Conservation (phyloP, 1,284 basidiomycete genomes). For the Singerocomus rubriflavus region DNA sequence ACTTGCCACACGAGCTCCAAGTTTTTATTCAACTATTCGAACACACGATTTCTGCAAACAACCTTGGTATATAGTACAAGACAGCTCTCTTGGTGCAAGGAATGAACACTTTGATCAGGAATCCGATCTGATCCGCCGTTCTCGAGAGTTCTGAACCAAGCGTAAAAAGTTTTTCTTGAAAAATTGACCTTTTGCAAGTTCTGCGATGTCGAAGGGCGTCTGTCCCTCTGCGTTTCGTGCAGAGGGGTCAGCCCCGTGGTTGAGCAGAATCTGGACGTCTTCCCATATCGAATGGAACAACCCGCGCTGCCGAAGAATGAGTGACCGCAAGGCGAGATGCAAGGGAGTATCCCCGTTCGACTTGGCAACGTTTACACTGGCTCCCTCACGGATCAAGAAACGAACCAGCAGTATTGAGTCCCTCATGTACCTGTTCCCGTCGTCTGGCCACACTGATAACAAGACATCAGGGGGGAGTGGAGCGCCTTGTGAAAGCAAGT, state of each 20-base stretch:
- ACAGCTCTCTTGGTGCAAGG: no score
- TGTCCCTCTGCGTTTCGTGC: conserved; percentile 1
- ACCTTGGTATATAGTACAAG: no score
- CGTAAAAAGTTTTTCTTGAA: conserved; percentile 4
- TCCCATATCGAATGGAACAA: background rate
- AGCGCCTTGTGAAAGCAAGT: background rate
- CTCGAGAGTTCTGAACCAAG: background rate
- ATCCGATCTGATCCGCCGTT: no score
- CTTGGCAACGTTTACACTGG: background rate
- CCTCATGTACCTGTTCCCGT: no score
- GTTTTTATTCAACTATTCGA: no score
- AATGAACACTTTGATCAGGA: no score
- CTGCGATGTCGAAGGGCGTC: background rate
- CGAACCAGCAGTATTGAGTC: background rate
- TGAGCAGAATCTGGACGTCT: background rate
- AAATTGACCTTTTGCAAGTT: background rate
- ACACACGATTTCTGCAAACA: no score
- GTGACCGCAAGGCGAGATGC: background rate
- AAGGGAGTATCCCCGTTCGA: background rate
- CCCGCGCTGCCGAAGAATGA: no score
- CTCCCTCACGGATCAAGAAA: background rate
- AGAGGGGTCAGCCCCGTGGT: conserved; percentile 1
- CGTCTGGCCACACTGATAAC: no score
- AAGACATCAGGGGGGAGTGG: conserved; percentile 2
- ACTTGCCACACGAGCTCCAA: no score